These are phyloP conservation scores for Heracleum sosnowskyi DNA, from an alignment of 129 eudicot species.

Conservation along the genomic window DNA sequence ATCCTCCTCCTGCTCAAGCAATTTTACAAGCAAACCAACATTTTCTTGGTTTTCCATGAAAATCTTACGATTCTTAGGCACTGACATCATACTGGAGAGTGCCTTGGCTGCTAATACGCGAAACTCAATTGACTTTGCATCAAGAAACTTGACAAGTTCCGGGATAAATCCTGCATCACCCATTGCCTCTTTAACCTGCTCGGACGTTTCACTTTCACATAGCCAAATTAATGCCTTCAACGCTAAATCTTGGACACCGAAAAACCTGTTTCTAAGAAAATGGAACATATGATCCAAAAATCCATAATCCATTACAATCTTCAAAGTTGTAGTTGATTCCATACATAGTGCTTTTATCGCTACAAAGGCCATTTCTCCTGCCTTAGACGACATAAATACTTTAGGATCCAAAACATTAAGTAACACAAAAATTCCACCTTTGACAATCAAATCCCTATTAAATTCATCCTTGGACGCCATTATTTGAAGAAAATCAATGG, in stretches of 20 bases:
- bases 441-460: slow-evolving; percentile 34
- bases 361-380: slow-evolving; percentile 45
- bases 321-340: slow-evolving; percentile 26
- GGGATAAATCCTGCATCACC: slow-evolving; percentile 82
- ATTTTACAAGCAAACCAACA: slow-evolving; percentile 41
- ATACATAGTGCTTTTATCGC: slow-evolving; percentile 44
- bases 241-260: slow-evolving; percentile 55
- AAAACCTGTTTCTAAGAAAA: slow-evolving; percentile 25
- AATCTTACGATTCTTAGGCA: slow-evolving; percentile 64
- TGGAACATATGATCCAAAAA: slow-evolving; percentile 62
- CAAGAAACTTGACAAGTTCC: slow-evolving; percentile 62
- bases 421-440: slow-evolving; percentile 58
- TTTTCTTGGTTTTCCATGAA: slow-evolving; percentile 67
- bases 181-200: slow-evolving; percentile 65
- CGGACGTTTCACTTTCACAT: slow-evolving; percentile 53
- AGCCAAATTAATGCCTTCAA: slow-evolving; percentile 75
- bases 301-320: slow-evolving; percentile 28
- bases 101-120: slow-evolving; percentile 73
- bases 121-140: slow-evolving; percentile 56
- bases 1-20: slow-evolving; percentile 50
- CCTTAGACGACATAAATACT: slow-evolving; percentile 38
- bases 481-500: slow-evolving; percentile 48
- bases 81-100: slow-evolving; percentile 43
- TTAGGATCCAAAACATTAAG: slow-evolving; percentile 53
- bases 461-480: slow-evolving; percentile 54